phyloP scores from a whole-genome alignment of 208 protist species.

The Crithidia bombi region DNA sequence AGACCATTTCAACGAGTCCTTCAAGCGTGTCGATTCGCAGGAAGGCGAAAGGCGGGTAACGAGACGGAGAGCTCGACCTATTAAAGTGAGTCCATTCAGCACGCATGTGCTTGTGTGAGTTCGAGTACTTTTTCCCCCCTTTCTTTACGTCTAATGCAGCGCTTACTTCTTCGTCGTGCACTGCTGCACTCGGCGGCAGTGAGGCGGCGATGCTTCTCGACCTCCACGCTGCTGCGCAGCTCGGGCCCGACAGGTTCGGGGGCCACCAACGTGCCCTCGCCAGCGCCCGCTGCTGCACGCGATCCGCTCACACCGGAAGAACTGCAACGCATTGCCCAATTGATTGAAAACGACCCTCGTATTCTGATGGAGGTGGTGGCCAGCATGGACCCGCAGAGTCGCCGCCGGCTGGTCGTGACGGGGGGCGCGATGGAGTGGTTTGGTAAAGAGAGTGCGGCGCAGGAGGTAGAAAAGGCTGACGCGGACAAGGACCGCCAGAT shows the following conservation, averaged over 20 bases:
- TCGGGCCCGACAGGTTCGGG: background rate
- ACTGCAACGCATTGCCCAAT: slow-evolving; percentile 58
- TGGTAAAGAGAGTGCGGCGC: slow-evolving; percentile 81
- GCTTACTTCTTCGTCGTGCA: slow-evolving; percentile 4
- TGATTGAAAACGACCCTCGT: slow-evolving; percentile 84
- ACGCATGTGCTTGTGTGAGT: too few species aligned
- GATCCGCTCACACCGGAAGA: slow-evolving; percentile 48
- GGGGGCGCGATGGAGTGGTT: slow-evolving; percentile 93
- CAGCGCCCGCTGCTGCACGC: background rate
- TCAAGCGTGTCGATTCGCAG: too few species aligned
- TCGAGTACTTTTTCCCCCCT: too few species aligned
- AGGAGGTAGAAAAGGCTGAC: slow-evolving; percentile 83
- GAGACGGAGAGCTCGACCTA: too few species aligned
- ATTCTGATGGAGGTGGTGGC: slow-evolving; percentile 84
- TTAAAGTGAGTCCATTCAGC: too few species aligned
- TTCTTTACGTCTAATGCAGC: slow-evolving; percentile 7
- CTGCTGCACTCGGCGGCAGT: background rate
- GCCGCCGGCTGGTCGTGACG: slow-evolving; percentile 80
- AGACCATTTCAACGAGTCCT: too few species aligned
- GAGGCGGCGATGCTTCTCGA: background rate
- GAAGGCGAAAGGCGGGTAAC: too few species aligned
- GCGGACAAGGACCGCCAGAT: slow-evolving; percentile 82
- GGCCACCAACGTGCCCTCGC: background rate
- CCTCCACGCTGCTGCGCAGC: background rate
- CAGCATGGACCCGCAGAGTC: slow-evolving; percentile 70